A percentile compares a stretch with the other conserved stretches of the same genome.
Conservation (phyloP, 2,329 filamentous ascomycete species). For the Diaporthe citrichinensis region DNA sequence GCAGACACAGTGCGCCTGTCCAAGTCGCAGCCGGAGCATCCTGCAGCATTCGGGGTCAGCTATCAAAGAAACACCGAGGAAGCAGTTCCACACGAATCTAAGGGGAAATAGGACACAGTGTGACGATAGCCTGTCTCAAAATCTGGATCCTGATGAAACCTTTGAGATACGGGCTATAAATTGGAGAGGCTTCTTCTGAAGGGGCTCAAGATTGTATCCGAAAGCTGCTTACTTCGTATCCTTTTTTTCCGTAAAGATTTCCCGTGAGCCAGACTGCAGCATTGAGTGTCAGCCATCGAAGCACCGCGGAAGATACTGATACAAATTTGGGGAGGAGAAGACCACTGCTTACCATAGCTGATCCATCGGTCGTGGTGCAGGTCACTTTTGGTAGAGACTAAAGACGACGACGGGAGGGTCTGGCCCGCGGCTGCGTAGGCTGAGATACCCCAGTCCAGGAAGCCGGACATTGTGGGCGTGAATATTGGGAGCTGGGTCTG, state of each 20-base stretch:
- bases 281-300: neutral
- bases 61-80: neutral
- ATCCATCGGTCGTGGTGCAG: conserved; percentile 57
- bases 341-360: conserved; percentile 46
- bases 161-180: neutral
- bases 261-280: conserved; percentile 56
- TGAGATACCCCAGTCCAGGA: conserved; percentile 56
- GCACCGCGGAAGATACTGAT: neutral
- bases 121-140: too few species aligned
- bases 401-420: conserved; percentile 53
- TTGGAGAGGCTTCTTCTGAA: too few species aligned
- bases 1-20: conserved; percentile 58
- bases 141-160: neutral
- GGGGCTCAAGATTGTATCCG: neutral
- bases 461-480: conserved; percentile 56
- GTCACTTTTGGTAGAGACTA: conserved; percentile 53
- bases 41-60: neutral
- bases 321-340: too few species aligned
- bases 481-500: conserved; percentile 50
- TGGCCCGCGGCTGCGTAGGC: conserved; percentile 61
- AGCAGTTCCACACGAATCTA: neutral
- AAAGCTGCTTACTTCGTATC: conserved; percentile 45
- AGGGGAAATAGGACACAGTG: too few species aligned
- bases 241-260: conserved; percentile 55
- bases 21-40: conserved; percentile 58